These are phyloP conservation scores for Pugionium dolabratum DNA, from an alignment of 345 rosid genomes.

Conservation along the genomic window DNA sequence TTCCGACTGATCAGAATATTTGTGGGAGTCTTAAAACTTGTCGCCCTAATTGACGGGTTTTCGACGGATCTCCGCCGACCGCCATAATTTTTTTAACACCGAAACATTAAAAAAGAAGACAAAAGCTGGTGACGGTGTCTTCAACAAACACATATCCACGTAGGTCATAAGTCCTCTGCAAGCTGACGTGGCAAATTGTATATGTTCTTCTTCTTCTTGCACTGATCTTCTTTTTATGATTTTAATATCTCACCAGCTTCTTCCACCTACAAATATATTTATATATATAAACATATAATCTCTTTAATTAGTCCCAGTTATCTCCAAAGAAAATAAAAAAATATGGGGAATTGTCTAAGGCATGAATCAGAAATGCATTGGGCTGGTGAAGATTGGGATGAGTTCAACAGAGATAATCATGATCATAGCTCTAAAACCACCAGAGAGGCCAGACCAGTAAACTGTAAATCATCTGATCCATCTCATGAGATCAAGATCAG, in stretches of 20 bases:
- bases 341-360: constrained; percentile 44
- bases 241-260: constrained; percentile 37
- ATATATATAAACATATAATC: constrained; percentile 24
- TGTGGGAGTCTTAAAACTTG: too few species aligned
- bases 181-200: constrained; percentile 27
- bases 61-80: too few species aligned
- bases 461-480: constrained; percentile 19
- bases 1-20: too few species aligned
- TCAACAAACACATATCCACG: constrained; percentile 43
- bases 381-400: constrained; percentile 48
- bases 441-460: neutral
- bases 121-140: constrained; percentile 36
- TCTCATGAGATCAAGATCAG: constrained; percentile 66
- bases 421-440: constrained; percentile 15
- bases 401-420: constrained; percentile 15
- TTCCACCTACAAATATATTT: constrained; percentile 16
- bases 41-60: too few species aligned
- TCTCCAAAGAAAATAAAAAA: constrained; percentile 1
- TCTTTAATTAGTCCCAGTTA: neutral
- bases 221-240: constrained; percentile 27
- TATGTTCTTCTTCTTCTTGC: constrained; percentile 13
- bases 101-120: constrained; percentile 10
- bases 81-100: too few species aligned
- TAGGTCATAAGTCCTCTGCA: constrained; percentile 18
- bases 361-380: constrained; percentile 43